Evolutionary conservation across 108 stramenopile genomes (phyloP).

Genomic region (Discostella stelligeroides): DNA sequence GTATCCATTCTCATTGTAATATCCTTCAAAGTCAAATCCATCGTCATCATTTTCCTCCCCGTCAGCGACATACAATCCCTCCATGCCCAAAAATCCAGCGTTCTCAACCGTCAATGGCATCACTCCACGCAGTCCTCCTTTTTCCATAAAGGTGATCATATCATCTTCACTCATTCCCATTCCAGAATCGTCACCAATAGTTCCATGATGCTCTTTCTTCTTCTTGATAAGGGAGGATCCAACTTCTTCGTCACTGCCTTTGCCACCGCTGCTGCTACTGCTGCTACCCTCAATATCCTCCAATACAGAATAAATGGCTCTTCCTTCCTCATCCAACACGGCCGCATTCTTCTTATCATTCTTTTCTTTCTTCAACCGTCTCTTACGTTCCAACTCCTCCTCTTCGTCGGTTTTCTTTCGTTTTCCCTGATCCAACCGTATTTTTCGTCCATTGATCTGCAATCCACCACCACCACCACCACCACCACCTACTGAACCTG

Average conservation of each 20-base stretch:
- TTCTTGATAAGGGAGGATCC: slow-evolving; percentile 25
- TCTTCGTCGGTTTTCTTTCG: slow-evolving; percentile 58
- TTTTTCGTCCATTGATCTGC: slow-evolving; percentile 53
- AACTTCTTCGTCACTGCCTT: slow-evolving; percentile 3
- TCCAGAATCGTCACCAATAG: slow-evolving; percentile 48
- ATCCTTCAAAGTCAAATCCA: slow-evolving; percentile 20
- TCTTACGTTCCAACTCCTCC: slow-evolving; percentile 40
- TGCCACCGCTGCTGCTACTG: not conserved
- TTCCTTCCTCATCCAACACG: slow-evolving; percentile 66
- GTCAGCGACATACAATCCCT: slow-evolving; percentile 47
- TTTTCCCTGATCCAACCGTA: slow-evolving; percentile 73
- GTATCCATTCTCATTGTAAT: slow-evolving; percentile 42
- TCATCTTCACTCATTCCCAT: slow-evolving; percentile 60
- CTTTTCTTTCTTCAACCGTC: slow-evolving; percentile 41
- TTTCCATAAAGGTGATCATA: slow-evolving; percentile 58
- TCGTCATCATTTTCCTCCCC: slow-evolving; percentile 12
- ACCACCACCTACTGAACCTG: not conserved
- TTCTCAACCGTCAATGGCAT: slow-evolving; percentile 50
- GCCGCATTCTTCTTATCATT: slow-evolving; percentile 36
- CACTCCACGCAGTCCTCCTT: slow-evolving; percentile 51
- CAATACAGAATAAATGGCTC: slow-evolving; percentile 64
- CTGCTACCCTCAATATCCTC: slow-evolving; percentile 55
- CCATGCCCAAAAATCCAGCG: slow-evolving; percentile 46
- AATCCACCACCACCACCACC: slow-evolving; percentile 32
- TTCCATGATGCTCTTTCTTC: slow-evolving; percentile 10